Conservation (phyloP, 1,284 basidiomycete species). For the Trichosporon faecale region DNA sequence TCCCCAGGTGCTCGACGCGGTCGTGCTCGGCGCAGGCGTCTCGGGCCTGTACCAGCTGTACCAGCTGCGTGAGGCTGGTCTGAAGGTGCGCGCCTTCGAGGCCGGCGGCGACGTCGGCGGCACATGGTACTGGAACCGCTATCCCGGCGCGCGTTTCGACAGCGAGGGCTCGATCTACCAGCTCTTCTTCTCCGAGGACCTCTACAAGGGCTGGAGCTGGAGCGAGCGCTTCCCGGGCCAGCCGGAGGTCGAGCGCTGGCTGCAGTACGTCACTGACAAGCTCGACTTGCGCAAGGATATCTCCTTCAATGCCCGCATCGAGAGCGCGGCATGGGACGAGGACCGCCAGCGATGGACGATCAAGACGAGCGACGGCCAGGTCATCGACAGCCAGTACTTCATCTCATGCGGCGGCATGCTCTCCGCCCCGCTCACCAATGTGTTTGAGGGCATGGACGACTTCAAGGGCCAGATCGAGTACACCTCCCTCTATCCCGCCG, state of each 20-base stretch:
- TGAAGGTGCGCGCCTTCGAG: slow-evolving; percentile 15
- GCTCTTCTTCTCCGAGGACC: slow-evolving; percentile 18
- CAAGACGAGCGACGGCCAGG: slow-evolving; percentile 18
- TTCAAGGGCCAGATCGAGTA: slow-evolving; percentile 23
- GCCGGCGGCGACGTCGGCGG: slow-evolving; percentile 20
- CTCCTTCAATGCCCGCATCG: slow-evolving; percentile 17
- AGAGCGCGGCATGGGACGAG: slow-evolving; percentile 16
- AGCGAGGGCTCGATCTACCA: slow-evolving; percentile 19
- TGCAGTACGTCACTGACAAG: slow-evolving; percentile 20
- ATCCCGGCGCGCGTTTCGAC: slow-evolving; percentile 22
- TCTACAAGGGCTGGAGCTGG: slow-evolving; percentile 25
- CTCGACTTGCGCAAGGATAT: slow-evolving; percentile 24
- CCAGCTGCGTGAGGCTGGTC: slow-evolving; percentile 19
- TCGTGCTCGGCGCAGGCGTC: slow-evolving; percentile 23
- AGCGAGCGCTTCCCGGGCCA: slow-evolving; percentile 23
- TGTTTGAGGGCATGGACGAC: slow-evolving; percentile 15
- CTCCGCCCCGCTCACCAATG: slow-evolving; percentile 13
- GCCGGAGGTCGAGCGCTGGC: slow-evolving; percentile 22
- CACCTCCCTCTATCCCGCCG: slow-evolving; percentile 18
- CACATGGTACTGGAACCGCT: slow-evolving; percentile 27
- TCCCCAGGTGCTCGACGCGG: slow-evolving; percentile 15
- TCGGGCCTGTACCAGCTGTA: slow-evolving; percentile 24
- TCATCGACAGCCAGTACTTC: slow-evolving; percentile 21
- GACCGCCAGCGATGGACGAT: slow-evolving; percentile 12
- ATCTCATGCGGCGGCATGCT: slow-evolving; percentile 22